These are phyloP conservation scores for Penicillium sp. DNA, from an alignment of 2,329 filamentous ascomycete genomes.

Conservation along the genomic window DNA sequence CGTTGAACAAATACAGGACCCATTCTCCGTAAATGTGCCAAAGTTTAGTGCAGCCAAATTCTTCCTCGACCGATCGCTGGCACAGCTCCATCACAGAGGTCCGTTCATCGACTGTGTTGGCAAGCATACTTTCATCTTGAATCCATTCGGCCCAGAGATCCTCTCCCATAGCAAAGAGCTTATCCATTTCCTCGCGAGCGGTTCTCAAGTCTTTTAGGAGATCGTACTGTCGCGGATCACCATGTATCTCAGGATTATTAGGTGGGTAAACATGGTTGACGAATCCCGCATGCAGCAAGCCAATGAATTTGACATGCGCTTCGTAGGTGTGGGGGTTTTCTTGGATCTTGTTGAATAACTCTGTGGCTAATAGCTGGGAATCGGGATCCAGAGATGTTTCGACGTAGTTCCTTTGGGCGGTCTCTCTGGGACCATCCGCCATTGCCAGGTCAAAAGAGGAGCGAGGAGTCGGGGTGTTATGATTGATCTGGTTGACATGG, in stretches of 20 bases:
- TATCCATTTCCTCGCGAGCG: constrained; percentile 54
- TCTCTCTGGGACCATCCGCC: constrained; percentile 39
- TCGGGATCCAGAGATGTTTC: constrained; percentile 38
- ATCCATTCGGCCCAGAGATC: constrained; percentile 59
- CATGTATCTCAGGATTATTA: constrained; percentile 40
- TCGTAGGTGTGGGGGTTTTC: constrained; percentile 44
- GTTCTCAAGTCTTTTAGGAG: constrained; percentile 42
- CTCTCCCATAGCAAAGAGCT: constrained; percentile 58
- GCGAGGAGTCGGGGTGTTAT: constrained; percentile 37
- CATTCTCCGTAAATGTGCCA: constrained; percentile 60
- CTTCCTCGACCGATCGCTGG: constrained; percentile 54
- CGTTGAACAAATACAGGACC: constrained; percentile 51
- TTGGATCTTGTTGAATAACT: constrained; percentile 39
- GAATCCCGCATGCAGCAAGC: constrained; percentile 43
- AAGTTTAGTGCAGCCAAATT: constrained; percentile 54
- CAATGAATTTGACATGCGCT: constrained; percentile 43
- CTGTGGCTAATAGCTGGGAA: constrained; percentile 36
- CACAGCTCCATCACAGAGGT: constrained; percentile 55
- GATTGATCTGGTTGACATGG: constrained; percentile 32
- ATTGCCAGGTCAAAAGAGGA: constrained; percentile 42
- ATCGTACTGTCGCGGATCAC: constrained; percentile 42
- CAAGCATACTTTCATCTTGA: constrained; percentile 55
- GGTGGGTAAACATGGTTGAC: constrained; percentile 44
- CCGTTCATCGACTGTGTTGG: constrained; percentile 51
- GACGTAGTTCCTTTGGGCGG: constrained; percentile 36